Evolutionary conservation across 164 flowering plant genomes (phyloP), one percentile per base, ranked within the genome.

Genomic region (Akebia trifoliata): DNA sequence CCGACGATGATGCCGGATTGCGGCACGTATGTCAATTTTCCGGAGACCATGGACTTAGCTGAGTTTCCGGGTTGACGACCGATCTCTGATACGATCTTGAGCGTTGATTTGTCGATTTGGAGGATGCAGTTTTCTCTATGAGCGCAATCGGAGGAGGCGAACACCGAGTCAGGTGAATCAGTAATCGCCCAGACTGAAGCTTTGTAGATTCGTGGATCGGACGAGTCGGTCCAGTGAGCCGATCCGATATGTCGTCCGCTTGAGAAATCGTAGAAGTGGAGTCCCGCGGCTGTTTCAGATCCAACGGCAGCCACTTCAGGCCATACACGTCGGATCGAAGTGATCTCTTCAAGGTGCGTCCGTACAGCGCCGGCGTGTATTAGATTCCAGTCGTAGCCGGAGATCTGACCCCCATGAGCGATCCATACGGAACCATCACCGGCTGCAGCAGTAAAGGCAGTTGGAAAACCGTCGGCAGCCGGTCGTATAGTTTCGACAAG

Each of bases 331-430:
- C 69, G 65, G 21, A 93, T 70, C 9, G 90, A 77, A 31, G 78
- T 69, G 60, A 93, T 75, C 1, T 70, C 61, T 3, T 87, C 85
- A 30, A 87, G 57, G 59, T 93, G 97, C 12, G 97, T 84, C 37
- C 97, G 81, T 10, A 86, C 56, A 11, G 97, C 83, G 3, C 66
- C 76, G 29, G 75, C 4, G 46, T 74, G 90, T 31, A 72, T 38
- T 30, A 90, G 74, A 54, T 70, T 77, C 77, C 81, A 76, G 29
- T 93, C 92, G 62, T 85, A 93, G 54, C 66, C 65, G 32, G 97
- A 85, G 43, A 93, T 72, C 73, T 84, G 92, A 39, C 96, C 97
- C 12, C 83, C 91, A 63, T 90, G 97, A 1, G 96, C 95, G 6
- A 82, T 61, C 81, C 83, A 81, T 46, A 90, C 35, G 11, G 94